phyloP scores from a whole-genome alignment of 225 moss, liverwort and hornwort species.

The Pseudoscleropodium purum region DNA sequence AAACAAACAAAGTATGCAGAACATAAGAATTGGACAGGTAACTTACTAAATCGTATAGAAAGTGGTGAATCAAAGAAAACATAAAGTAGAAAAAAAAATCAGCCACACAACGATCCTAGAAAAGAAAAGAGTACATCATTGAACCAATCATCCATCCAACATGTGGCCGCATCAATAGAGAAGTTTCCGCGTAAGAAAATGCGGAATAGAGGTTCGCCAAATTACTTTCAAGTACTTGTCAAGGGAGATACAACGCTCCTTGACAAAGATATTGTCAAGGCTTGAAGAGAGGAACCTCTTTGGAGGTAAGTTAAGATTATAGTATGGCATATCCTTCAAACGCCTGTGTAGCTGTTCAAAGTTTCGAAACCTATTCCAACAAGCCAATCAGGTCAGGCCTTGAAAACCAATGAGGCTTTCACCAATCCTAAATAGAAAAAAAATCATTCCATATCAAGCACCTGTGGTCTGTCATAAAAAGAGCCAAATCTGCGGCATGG shows the following conservation, averaged over 20 bases:
- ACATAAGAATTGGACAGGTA: neutral
- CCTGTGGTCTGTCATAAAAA: neutral
- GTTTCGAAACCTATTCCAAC: conserved; percentile 60
- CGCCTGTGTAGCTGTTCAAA: conserved; percentile 90
- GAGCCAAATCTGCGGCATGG: neutral
- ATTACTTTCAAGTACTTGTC: conserved; percentile 53
- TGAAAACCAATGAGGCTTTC: neutral
- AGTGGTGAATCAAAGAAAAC: neutral
- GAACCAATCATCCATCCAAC: neutral
- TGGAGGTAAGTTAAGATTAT: conserved; percentile 43
- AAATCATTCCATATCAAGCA: neutral
- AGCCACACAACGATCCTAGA: neutral
- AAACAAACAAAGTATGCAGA: neutral
- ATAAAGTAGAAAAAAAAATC: neutral
- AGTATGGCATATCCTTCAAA: conserved; percentile 78
- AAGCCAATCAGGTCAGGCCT: conserved; percentile 1
- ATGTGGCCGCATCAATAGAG: neutral
- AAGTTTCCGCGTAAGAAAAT: neutral
- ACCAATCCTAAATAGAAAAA: neutral
- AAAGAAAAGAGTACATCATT: neutral
- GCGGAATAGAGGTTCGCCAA: neutral
- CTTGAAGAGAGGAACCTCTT: conserved; percentile 52
- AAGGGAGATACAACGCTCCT: conserved; percentile 47
- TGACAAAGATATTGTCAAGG: conserved; percentile 36
- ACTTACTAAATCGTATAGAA: neutral